phyloP scores from a whole-genome alignment of 2,329 filamentous ascomycete species.

The Alternaria triticimaculans region DNA sequence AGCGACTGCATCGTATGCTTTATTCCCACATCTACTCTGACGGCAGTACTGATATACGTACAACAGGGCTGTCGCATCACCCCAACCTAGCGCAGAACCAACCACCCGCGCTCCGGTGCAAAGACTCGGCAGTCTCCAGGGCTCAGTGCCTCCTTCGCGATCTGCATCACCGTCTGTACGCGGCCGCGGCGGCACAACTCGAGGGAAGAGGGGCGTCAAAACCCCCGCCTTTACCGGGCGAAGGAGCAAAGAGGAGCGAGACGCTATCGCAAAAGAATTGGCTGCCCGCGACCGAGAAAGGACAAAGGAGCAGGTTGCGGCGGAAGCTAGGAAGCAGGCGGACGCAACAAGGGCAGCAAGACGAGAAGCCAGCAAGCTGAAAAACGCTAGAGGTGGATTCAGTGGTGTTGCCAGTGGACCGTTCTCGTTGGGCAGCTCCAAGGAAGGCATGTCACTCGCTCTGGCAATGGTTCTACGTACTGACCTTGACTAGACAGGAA shows the following conservation, averaged over 20 bases:
- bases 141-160: slow-evolving; percentile 35
- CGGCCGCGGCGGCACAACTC: slow-evolving; percentile 29
- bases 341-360: slow-evolving; percentile 28
- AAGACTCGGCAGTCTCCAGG: slow-evolving; percentile 39
- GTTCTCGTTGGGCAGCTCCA: slow-evolving; percentile 46
- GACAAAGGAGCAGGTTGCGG: slow-evolving; percentile 42
- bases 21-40: background rate
- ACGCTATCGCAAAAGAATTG: slow-evolving; percentile 51
- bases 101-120: slow-evolving; percentile 31
- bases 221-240: slow-evolving; percentile 54
- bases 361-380: slow-evolving; percentile 35
- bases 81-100: slow-evolving; percentile 26
- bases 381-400: slow-evolving; percentile 51
- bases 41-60: slow-evolving; percentile 1
- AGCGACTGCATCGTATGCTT: slow-evolving; percentile 19
- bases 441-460: slow-evolving; percentile 29
- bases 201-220: slow-evolving; percentile 38
- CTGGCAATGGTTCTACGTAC: background rate
- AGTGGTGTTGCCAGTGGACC: slow-evolving; percentile 52
- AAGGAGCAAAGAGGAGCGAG: slow-evolving; percentile 54
- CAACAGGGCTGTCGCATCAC: slow-evolving; percentile 20
- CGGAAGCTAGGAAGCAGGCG: slow-evolving; percentile 32
- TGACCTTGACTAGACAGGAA: slow-evolving; percentile 31
- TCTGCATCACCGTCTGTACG: slow-evolving; percentile 40
- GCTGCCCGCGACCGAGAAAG: slow-evolving; percentile 49